A percentile compares a stretch with the other conserved stretches of the same genome.
Conservation (phyloP, 176 grass and related monocot species). For the Oryza officinalis region DNA sequence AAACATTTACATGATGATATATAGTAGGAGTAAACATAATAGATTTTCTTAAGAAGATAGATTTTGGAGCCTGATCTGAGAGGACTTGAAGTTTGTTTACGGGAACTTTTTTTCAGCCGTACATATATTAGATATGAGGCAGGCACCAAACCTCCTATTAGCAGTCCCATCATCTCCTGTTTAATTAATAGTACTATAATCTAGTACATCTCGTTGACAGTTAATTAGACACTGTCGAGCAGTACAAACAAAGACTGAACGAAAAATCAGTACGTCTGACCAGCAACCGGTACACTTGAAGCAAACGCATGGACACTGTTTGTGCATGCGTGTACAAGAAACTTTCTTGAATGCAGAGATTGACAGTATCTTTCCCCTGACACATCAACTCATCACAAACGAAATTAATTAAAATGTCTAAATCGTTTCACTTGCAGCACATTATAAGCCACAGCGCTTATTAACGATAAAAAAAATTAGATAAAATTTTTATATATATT, state of each 20-base stretch:
- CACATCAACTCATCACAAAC: background rate
- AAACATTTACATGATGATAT: background rate
- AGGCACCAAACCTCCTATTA: background rate
- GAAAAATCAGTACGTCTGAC: background rate
- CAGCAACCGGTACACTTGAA: background rate
- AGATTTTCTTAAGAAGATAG: background rate
- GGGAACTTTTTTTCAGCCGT: background rate
- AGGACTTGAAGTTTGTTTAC: background rate
- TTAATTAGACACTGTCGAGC: too few species aligned
- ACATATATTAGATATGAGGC: background rate
- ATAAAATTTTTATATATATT: too few species aligned
- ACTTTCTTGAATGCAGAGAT: background rate
- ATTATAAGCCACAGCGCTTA: too few species aligned
- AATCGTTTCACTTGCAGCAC: too few species aligned
- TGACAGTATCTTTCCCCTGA: background rate
- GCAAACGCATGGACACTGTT: background rate
- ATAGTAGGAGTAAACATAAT: background rate
- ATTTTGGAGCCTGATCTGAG: background rate
- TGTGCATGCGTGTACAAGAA: background rate
- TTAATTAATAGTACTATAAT: background rate
- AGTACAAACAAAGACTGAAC: background rate
- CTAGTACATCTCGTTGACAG: background rate
- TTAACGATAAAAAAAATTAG: too few species aligned
- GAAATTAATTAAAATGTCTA: too few species aligned
- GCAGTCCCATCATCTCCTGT: too few species aligned